A percentile compares a stretch with the other conserved stretches of the same genome.
These are phyloP conservation scores for Elaeagnus macrophylla DNA, from an alignment of 306 rosid species.

Conservation along the genomic window DNA sequence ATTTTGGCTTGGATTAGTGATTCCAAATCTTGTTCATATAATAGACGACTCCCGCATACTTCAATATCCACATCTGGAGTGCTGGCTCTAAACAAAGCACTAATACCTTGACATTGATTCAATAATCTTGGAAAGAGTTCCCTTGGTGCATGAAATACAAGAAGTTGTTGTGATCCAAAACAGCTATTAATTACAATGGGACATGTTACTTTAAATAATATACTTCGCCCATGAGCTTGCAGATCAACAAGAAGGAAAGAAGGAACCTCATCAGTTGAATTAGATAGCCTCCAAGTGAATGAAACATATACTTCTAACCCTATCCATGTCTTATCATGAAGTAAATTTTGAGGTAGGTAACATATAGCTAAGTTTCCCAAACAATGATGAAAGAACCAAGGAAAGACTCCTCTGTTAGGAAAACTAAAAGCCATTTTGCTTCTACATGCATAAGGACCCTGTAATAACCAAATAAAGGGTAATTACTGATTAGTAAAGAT, in stretches of 20 bases:
- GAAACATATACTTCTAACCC: background rate
- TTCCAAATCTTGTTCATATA: constrained; percentile 9
- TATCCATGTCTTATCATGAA: background rate
- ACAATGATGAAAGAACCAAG: constrained; percentile 8
- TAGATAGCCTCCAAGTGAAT: background rate
- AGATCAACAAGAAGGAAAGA: background rate
- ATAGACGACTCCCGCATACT: constrained; percentile 14
- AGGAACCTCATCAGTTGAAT: background rate
- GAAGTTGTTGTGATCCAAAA: background rate
- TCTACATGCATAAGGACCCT: background rate
- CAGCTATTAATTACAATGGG: background rate
- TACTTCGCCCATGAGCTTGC: background rate
- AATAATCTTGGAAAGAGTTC: background rate
- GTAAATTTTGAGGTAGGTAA: background rate
- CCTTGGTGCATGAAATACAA: constrained; percentile 12
- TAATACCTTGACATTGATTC: constrained; percentile 6
- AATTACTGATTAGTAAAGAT: background rate
- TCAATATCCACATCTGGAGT: constrained; percentile 4
- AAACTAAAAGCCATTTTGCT: background rate
- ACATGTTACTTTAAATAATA: background rate
- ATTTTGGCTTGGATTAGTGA: background rate
- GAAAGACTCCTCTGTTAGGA: background rate
- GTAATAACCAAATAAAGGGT: background rate
- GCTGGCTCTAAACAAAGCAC: background rate
- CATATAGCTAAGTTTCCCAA: background rate